These are phyloP conservation scores for Aspergillus viridinutans DNA, from an alignment of 2,329 filamentous ascomycete species.

Conservation along the genomic window DNA sequence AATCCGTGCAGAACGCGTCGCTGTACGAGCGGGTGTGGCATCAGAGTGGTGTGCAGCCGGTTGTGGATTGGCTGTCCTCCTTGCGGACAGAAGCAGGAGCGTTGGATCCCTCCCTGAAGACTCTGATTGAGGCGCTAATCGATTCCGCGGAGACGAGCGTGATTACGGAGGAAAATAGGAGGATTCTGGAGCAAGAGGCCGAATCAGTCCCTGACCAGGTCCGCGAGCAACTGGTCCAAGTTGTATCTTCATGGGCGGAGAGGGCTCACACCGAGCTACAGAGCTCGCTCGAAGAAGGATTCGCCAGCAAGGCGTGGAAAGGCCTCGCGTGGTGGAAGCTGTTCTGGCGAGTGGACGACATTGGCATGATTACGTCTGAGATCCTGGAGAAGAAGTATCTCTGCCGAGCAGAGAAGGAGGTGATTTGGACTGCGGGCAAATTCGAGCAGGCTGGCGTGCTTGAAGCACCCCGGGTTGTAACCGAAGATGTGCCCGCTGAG, in stretches of 20 bases:
- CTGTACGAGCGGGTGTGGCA: constrained; percentile 72
- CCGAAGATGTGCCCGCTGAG: neutral
- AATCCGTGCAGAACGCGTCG: constrained; percentile 65
- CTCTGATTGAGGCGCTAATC: constrained; percentile 65
- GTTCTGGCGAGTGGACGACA: constrained; percentile 91
- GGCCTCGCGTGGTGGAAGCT: constrained; percentile 90
- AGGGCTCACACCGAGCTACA: constrained; percentile 78
- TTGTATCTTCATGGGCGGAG: constrained; percentile 70
- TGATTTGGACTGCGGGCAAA: constrained; percentile 78
- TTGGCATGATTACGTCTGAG: constrained; percentile 75
- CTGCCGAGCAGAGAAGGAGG: constrained; percentile 68
- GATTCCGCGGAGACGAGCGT: constrained; percentile 35
- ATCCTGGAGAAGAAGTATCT: constrained; percentile 76
- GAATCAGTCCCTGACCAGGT: constrained; percentile 40
- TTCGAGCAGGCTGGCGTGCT: constrained; percentile 62
- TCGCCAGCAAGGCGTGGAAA: constrained; percentile 71
- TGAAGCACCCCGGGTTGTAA: constrained; percentile 18
- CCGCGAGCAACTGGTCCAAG: constrained; percentile 51
- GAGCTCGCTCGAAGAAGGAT: constrained; percentile 71
- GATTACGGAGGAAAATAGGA: constrained; percentile 24
- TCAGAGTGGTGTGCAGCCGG: constrained; percentile 61
- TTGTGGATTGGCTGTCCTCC: constrained; percentile 61
- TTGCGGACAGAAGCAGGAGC: constrained; percentile 34
- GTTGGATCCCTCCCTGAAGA: constrained; percentile 63
- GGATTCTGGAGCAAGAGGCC: constrained; percentile 25